A percentile compares a stretch with the other conserved stretches of the same genome.
Evolutionary conservation across 805 yeast genomes (phyloP).

Genomic region (Metschnikowia picachoensis): DNA sequence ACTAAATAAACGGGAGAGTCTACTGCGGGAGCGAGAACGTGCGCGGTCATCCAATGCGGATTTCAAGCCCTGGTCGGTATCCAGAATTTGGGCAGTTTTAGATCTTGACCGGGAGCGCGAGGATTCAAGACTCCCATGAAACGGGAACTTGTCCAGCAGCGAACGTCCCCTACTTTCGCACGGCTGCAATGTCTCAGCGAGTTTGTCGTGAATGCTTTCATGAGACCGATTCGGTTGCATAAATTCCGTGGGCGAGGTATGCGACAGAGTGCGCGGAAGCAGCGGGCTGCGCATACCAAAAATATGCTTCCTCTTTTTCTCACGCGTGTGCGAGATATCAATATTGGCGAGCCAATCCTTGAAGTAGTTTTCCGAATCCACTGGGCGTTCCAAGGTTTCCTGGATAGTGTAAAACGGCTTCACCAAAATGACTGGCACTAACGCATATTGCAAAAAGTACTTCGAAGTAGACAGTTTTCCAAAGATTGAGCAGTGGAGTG

Average conservation of each 20-base stretch:
- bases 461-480: slow-evolving; percentile 35
- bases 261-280: slow-evolving; percentile 14
- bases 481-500: slow-evolving; percentile 25
- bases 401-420: slow-evolving; percentile 35
- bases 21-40: slow-evolving; percentile 11
- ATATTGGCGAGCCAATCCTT: slow-evolving; percentile 30
- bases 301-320: slow-evolving; percentile 16
- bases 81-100: neutral
- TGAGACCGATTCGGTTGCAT: slow-evolving; percentile 2
- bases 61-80: neutral
- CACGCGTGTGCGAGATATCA: slow-evolving; percentile 19
- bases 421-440: slow-evolving; percentile 43
- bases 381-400: slow-evolving; percentile 28
- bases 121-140: slow-evolving; percentile 6
- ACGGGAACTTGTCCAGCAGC: neutral
- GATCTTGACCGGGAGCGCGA: slow-evolving; percentile 10
- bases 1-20: slow-evolving; percentile 11
- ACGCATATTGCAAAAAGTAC: slow-evolving; percentile 40
- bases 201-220: neutral
- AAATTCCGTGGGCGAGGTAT: slow-evolving; percentile 12
- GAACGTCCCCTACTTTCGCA: slow-evolving; percentile 8
- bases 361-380: slow-evolving; percentile 35
- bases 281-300: slow-evolving; percentile 14
- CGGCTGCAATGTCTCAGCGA: neutral
- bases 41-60: slow-evolving; percentile 1